Conservation (phyloP, 768 basidiomycete species). For the Kwoniella shandongensis region DNA sequence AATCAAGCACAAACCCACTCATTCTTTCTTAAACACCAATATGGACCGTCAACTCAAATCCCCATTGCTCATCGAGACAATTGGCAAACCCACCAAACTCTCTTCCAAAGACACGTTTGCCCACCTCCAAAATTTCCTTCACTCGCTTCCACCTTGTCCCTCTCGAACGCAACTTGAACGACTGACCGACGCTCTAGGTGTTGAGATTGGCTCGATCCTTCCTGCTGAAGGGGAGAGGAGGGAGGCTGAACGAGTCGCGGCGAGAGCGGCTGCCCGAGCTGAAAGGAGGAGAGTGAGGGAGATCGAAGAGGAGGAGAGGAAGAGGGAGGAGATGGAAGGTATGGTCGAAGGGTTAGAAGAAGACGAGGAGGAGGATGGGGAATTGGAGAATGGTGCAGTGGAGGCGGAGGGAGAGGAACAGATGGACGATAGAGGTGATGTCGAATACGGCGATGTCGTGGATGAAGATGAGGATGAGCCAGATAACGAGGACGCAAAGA, state of each 20-base stretch:
- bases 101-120: slow-evolving; percentile 21
- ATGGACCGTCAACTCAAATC: slow-evolving; percentile 45
- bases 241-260: slow-evolving; percentile 26
- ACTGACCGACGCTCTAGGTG: slow-evolving; percentile 44
- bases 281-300: slow-evolving; percentile 31
- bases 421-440: slow-evolving; percentile 45
- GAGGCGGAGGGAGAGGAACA: slow-evolving; percentile 32
- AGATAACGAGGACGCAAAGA: slow-evolving; percentile 33
- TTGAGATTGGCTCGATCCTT: slow-evolving; percentile 35
- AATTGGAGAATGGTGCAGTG: slow-evolving; percentile 37
- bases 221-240: slow-evolving; percentile 31
- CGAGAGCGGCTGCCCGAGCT: slow-evolving; percentile 12
- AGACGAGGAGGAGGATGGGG: slow-evolving; percentile 23
- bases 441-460: slow-evolving; percentile 42
- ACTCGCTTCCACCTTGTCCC: slow-evolving; percentile 21
- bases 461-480: slow-evolving; percentile 42
- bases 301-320: slow-evolving; percentile 21
- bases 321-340: slow-evolving; percentile 20
- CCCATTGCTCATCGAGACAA: slow-evolving; percentile 32
- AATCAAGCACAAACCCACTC: too few species aligned
- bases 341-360: slow-evolving; percentile 29
- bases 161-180: slow-evolving; percentile 46
- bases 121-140: slow-evolving; percentile 31
- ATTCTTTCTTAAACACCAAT: too few species aligned
- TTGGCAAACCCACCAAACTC: slow-evolving; percentile 24